Evolutionary conservation across 768 basidiomycete species (phyloP).

Genomic region (Leccinum obscurum): DNA sequence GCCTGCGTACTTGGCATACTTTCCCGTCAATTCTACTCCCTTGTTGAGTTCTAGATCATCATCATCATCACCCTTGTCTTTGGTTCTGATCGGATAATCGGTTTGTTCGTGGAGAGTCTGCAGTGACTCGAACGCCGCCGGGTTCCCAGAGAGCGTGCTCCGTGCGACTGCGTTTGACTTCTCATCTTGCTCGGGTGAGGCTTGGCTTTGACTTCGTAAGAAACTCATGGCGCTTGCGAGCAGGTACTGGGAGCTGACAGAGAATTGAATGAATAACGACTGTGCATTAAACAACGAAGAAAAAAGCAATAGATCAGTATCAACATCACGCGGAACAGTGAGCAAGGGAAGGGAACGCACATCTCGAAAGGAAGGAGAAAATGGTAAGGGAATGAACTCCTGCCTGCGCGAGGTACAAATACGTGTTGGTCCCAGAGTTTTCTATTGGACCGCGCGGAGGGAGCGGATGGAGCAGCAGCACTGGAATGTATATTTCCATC

Average conservation of each 20-base stretch:
- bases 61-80: background rate
- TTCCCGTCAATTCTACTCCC: background rate
- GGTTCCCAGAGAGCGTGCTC: background rate
- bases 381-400: background rate
- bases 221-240: background rate
- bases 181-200: background rate
- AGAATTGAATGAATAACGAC: background rate
- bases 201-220: background rate
- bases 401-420: background rate
- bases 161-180: background rate
- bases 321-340: background rate
- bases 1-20: slow-evolving; percentile 20
- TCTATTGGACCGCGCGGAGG: background rate
- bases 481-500: background rate
- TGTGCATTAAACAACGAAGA: background rate
- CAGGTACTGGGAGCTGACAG: background rate
- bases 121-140: background rate
- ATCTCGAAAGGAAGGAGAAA: background rate
- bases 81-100: background rate
- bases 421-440: background rate
- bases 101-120: slow-evolving; percentile 14
- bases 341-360: background rate
- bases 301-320: background rate
- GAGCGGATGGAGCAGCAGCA: background rate
- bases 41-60: slow-evolving; percentile 8